phyloP scores from a whole-genome alignment of 2,329 filamentous ascomycete species.

The Emmonsiellopsis sp. region DNA sequence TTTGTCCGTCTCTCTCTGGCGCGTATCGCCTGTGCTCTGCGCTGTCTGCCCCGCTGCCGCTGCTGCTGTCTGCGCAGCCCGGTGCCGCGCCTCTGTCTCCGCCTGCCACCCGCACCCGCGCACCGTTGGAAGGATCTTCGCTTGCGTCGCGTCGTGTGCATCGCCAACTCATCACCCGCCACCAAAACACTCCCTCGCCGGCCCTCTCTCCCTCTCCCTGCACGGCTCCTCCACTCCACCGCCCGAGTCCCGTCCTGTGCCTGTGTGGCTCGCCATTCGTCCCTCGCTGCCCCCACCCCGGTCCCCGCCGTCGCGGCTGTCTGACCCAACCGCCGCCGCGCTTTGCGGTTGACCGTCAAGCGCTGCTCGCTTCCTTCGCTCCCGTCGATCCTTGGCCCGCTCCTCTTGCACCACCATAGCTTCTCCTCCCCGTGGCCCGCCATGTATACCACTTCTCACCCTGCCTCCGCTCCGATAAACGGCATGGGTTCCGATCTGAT shows the following conservation, averaged over 20 bases:
- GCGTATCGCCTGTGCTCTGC: not conserved
- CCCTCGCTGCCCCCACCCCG: not conserved
- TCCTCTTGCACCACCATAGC: constrained; percentile 9
- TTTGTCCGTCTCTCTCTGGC: too few relatives aligned
- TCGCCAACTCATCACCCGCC: constrained; percentile 2
- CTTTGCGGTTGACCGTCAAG: not conserved
- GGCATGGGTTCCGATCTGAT: constrained; percentile 44
- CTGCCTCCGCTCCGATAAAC: constrained; percentile 54
- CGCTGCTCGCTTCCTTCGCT: not conserved
- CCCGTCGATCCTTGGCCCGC: not conserved
- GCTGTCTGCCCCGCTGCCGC: not conserved
- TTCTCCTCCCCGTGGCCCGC: constrained; percentile 10
- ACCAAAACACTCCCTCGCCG: not conserved
- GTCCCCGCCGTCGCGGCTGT: not conserved
- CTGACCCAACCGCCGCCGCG: constrained; percentile 1
- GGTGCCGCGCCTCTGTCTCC: not conserved
- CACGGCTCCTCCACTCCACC: not conserved
- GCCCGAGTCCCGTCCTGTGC: not conserved
- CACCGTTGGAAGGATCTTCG: not conserved
- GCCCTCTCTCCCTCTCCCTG: not conserved
- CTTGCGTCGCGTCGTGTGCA: constrained; percentile 1
- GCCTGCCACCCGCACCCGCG: not conserved
- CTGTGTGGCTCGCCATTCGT: constrained; percentile 1
- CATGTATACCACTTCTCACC: constrained; percentile 40
- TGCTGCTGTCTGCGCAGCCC: not conserved